A percentile compares a stretch with the other conserved stretches of the same genome.
phyloP scores from a whole-genome alignment of 805 yeast genomes.

The Saturnispora ahearnii region DNA sequence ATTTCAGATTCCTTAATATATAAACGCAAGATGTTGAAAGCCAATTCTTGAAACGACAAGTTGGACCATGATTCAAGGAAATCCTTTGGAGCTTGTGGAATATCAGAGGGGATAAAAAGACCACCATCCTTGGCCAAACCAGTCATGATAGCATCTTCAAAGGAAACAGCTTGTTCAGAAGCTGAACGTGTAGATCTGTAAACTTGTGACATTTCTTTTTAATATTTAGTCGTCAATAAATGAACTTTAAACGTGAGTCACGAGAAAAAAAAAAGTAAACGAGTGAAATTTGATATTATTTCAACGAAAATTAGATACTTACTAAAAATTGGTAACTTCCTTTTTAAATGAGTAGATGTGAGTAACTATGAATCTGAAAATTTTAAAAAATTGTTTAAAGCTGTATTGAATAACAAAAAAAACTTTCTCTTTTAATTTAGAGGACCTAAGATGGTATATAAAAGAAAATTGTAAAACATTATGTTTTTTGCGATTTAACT shows the following conservation, averaged over 20 bases:
- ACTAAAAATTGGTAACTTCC: too few species aligned
- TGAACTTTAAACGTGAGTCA: neutral
- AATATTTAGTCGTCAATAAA: neutral
- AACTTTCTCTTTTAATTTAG: too few species aligned
- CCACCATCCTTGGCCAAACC: slow-evolving; percentile 98
- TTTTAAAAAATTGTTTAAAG: too few species aligned
- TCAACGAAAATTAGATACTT: too few species aligned
- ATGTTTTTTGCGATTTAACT: neutral
- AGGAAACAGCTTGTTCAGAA: slow-evolving; percentile 43
- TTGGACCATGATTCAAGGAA: slow-evolving; percentile 62
- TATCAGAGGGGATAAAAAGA: slow-evolving; percentile 74
- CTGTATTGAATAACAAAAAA: too few species aligned
- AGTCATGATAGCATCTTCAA: slow-evolving; percentile 75
- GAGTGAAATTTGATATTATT: neutral
- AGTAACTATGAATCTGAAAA: too few species aligned
- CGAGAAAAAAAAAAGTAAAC: neutral
- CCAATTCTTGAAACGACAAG: slow-evolving; percentile 75
- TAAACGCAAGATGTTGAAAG: slow-evolving; percentile 74
- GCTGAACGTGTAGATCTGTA: slow-evolving; percentile 78
- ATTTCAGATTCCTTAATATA: slow-evolving; percentile 72
- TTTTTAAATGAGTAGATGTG: too few species aligned
- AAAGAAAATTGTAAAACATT: neutral
- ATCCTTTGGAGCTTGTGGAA: slow-evolving; percentile 54
- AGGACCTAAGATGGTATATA: too few species aligned
- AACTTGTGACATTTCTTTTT: slow-evolving; percentile 35